Evolutionary conservation across 768 basidiomycete species (phyloP).

Genomic region (Amanita inopinata): DNA sequence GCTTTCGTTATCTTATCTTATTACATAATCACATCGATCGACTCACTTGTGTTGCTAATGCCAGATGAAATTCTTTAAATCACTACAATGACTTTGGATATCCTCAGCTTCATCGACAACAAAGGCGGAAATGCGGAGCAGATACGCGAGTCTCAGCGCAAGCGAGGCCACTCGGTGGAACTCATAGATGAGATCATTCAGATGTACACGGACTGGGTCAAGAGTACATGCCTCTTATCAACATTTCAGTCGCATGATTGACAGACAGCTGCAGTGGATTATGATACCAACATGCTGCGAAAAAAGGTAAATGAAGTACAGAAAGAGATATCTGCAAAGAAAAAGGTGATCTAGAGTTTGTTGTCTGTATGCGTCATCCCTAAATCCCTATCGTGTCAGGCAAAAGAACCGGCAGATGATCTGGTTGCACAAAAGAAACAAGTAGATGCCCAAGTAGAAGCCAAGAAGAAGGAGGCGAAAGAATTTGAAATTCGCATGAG

Average conservation of each 20-base stretch:
- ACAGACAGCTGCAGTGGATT: slow-evolving; percentile 57
- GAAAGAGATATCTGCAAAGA: slow-evolving; percentile 91
- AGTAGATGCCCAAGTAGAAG: slow-evolving; percentile 75
- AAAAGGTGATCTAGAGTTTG: slow-evolving; percentile 49
- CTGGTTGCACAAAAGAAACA: slow-evolving; percentile 75
- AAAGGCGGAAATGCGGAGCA: slow-evolving; percentile 90
- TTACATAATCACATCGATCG: slow-evolving; percentile 2
- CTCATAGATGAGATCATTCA: slow-evolving; percentile 90
- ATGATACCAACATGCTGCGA: slow-evolving; percentile 63
- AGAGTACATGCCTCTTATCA: slow-evolving; percentile 49
- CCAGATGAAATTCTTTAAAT: background rate
- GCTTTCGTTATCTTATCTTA: slow-evolving; percentile 4
- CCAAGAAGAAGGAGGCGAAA: slow-evolving; percentile 65
- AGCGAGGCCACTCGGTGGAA: slow-evolving; percentile 82
- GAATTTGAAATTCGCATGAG: slow-evolving; percentile 75
- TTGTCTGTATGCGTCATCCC: background rate
- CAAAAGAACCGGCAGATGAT: slow-evolving; percentile 85
- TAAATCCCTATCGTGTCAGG: slow-evolving; percentile 48
- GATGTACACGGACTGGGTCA: slow-evolving; percentile 91
- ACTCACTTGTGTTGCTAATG: background rate
- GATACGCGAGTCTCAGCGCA: slow-evolving; percentile 87
- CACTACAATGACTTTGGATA: slow-evolving; percentile 68
- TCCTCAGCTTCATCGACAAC: slow-evolving; percentile 69
- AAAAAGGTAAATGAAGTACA: slow-evolving; percentile 87
- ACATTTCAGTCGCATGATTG: background rate